phyloP scores from a whole-genome alignment of 352 stramenopile genomes.

The Phytopythium oedochilum region DNA sequence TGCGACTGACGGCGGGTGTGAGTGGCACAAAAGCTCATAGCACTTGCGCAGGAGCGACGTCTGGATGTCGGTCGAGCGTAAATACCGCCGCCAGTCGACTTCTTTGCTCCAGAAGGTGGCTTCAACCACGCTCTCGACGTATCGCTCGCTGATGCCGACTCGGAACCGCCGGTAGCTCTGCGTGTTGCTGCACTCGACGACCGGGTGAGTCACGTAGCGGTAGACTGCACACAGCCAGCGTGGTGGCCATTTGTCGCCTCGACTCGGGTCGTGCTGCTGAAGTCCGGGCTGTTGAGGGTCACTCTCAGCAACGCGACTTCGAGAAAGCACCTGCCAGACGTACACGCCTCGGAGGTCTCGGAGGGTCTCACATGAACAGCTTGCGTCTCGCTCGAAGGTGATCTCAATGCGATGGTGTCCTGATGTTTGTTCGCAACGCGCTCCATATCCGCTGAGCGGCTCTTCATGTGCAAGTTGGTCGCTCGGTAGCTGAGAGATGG shows the following conservation, averaged over 20 bases:
- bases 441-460: too few relatives aligned
- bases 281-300: background rate
- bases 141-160: slow-evolving; percentile 18
- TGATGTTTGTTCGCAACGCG: background rate
- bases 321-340: slow-evolving; percentile 29
- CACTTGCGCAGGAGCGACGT: slow-evolving; percentile 26
- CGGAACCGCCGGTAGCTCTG: slow-evolving; percentile 30
- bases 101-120: slow-evolving; percentile 48
- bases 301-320: background rate
- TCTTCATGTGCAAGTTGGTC: too few relatives aligned
- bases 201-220: slow-evolving; percentile 46
- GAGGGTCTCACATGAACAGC: slow-evolving; percentile 26
- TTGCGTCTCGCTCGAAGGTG: slow-evolving; percentile 34
- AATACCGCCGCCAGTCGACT: slow-evolving; percentile 39
- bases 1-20: slow-evolving; percentile 35
- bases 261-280: background rate
- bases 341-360: slow-evolving; percentile 24
- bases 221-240: slow-evolving; percentile 54
- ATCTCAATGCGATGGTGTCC: slow-evolving; percentile 7
- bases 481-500: background rate
- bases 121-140: slow-evolving; percentile 39
- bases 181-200: slow-evolving; percentile 24
- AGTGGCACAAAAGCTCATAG: slow-evolving; percentile 41
- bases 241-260: slow-evolving; percentile 4
- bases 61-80: slow-evolving; percentile 26